phyloP scores from a whole-genome alignment of 2,329 filamentous ascomycete genomes.

The Achaetomium macrosporum region DNA sequence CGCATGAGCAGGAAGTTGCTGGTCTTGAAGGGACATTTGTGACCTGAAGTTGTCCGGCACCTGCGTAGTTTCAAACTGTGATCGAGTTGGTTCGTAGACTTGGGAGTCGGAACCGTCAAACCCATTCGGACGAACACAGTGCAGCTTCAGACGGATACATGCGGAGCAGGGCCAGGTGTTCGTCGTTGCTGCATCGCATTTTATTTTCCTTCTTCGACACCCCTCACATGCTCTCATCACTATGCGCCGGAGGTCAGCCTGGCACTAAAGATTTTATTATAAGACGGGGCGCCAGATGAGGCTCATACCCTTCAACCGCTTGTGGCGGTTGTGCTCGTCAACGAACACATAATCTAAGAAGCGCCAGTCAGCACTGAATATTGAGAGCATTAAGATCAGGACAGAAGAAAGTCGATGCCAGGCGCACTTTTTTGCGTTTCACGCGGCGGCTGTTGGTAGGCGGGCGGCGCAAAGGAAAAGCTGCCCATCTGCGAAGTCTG shows the following conservation, averaged over 20 bases:
- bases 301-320: constrained; percentile 78
- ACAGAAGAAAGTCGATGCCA: background rate
- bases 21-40: constrained; percentile 31
- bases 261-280: background rate
- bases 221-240: constrained; percentile 98
- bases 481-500: constrained; percentile 66
- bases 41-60: constrained; percentile 44
- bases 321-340: constrained; percentile 97
- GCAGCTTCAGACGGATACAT: constrained; percentile 84
- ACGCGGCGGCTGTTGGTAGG: constrained; percentile 53
- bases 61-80: constrained; percentile 38
- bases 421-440: constrained; percentile 79
- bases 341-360: constrained; percentile 92
- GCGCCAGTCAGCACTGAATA: constrained; percentile 28
- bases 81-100: constrained; percentile 45
- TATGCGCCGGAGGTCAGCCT: constrained; percentile 32
- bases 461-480: constrained; percentile 67
- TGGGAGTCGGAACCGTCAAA: constrained; percentile 55
- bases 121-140: constrained; percentile 84
- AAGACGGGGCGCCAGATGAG: constrained; percentile 1
- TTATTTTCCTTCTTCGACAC: constrained; percentile 91
- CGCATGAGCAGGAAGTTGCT: constrained; percentile 38
- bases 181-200: constrained; percentile 93
- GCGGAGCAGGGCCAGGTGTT: constrained; percentile 97
- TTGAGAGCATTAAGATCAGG: background rate